Percentiles rank a stretch among this genome's conserved stretches.
Conservation (phyloP, 345 rosid species). For the Citrus glauca region DNA sequence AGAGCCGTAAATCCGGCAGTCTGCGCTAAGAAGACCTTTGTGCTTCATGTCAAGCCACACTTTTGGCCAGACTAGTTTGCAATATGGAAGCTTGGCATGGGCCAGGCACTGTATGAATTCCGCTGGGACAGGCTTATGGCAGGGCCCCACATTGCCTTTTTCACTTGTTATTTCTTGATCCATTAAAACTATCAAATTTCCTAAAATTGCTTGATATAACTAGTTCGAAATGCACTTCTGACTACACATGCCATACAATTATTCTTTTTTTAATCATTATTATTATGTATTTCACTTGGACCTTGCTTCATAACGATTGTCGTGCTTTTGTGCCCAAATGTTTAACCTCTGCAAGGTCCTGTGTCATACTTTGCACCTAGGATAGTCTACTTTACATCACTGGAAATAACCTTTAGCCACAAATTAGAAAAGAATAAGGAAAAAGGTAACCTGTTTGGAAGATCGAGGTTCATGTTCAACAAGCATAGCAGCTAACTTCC, state of each 20-base stretch:
- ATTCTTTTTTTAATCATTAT: not conserved
- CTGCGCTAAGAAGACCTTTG: not conserved
- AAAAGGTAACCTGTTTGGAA: constrained; percentile 64
- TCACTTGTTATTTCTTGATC: not conserved
- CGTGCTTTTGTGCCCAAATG: not conserved
- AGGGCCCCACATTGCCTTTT: not conserved
- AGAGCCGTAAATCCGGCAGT: not conserved
- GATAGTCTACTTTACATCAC: not conserved
- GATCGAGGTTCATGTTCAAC: constrained; percentile 95
- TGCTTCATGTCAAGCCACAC: not conserved
- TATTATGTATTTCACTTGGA: not conserved
- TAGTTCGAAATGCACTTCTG: not conserved
- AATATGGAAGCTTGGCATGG: not conserved
- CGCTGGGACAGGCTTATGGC: not conserved
- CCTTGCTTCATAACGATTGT: not conserved
- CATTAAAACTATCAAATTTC: not conserved
- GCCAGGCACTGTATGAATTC: not conserved
- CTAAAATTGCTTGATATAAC: not conserved
- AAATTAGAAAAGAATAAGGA: not conserved
- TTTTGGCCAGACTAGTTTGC: not conserved
- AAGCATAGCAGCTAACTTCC: constrained; percentile 97
- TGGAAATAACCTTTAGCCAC: not conserved
- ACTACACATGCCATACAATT: not conserved
- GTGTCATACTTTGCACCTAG: not conserved
- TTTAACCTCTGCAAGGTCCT: not conserved